Evolutionary conservation across 208 protist genomes (phyloP).

Genomic region (Strigomonas oncopelti): DNA sequence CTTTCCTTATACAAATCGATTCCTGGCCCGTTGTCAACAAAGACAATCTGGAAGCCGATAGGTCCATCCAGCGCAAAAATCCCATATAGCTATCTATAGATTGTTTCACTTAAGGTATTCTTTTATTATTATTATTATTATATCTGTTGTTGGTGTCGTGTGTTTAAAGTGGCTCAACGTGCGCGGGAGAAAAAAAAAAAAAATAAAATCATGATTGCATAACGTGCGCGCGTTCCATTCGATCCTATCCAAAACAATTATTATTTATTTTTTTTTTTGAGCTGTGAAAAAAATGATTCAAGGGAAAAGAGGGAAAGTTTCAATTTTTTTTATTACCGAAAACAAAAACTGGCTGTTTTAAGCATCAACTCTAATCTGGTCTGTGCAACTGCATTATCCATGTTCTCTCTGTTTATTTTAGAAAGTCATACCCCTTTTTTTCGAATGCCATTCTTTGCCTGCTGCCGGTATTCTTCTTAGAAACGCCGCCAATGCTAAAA

Average conservation of each 20-base stretch:
- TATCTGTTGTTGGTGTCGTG: too few relatives aligned
- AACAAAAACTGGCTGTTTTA: too few relatives aligned
- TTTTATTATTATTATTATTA: too few relatives aligned
- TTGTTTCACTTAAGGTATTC: too few relatives aligned
- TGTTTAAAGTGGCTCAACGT: background rate
- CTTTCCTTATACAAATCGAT: conserved; percentile 85
- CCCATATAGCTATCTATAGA: background rate
- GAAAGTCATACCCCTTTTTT: background rate
- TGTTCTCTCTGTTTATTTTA: background rate
- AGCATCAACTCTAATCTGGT: too few relatives aligned
- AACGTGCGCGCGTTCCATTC: too few relatives aligned
- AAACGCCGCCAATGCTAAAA: background rate
- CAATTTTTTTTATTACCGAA: background rate
- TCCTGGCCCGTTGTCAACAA: conserved; percentile 88
- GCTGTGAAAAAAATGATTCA: background rate
- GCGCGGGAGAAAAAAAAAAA: background rate
- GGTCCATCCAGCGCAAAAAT: conserved; percentile 45
- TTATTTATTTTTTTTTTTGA: conserved; percentile 11
- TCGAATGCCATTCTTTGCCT: background rate
- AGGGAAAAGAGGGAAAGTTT: background rate
- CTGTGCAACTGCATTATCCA: too few relatives aligned
- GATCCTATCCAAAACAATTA: background rate
- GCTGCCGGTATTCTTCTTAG: background rate
- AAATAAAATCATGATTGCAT: conserved; percentile 2
- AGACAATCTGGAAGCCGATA: conserved; percentile 74